Evolutionary conservation across 2,329 filamentous ascomycete genomes (phyloP).

Genomic region (Aspergillus fijiensis): DNA sequence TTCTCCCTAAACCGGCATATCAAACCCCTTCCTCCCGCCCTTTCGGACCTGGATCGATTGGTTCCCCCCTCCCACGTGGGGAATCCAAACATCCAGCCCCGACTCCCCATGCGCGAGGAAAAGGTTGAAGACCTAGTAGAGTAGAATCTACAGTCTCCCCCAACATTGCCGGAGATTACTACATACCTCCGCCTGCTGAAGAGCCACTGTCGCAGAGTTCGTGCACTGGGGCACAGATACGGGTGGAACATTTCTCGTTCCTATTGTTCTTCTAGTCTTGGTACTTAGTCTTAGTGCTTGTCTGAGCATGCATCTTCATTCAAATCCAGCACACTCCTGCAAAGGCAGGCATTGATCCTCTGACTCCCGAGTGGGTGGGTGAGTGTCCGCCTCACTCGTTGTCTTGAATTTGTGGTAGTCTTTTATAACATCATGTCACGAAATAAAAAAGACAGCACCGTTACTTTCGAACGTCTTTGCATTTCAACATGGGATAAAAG

Average conservation of each 20-base stretch:
- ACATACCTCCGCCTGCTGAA: constrained; percentile 54
- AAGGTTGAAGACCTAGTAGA: constrained; percentile 25
- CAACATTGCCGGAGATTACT: constrained; percentile 37
- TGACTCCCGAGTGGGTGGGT: no score
- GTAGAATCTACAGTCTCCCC: constrained; percentile 19
- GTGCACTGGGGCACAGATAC: constrained; percentile 67
- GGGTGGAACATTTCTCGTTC: constrained; percentile 54
- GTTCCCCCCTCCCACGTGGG: constrained; percentile 5
- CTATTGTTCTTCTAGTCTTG: no score
- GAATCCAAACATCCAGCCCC: constrained; percentile 22
- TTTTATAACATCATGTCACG: no score
- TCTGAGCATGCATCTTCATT: no score
- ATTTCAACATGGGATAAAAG: no score
- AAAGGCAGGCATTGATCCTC: no score
- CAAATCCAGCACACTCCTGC: no score
- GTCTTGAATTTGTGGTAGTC: no score
- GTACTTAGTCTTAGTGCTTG: no score
- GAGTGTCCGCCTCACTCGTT: no score
- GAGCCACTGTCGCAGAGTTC: constrained; percentile 61
- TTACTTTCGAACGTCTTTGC: no score
- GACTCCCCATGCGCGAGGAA: constrained; percentile 43
- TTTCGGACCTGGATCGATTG: constrained; percentile 27
- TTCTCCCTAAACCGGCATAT: constrained; percentile 37
- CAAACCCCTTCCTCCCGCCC: constrained; percentile 44
- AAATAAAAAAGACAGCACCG: no score